Base-by-base conservation (phyloP, 2,329 filamentous ascomycete species). In the Diaporthe batatas region DNA sequence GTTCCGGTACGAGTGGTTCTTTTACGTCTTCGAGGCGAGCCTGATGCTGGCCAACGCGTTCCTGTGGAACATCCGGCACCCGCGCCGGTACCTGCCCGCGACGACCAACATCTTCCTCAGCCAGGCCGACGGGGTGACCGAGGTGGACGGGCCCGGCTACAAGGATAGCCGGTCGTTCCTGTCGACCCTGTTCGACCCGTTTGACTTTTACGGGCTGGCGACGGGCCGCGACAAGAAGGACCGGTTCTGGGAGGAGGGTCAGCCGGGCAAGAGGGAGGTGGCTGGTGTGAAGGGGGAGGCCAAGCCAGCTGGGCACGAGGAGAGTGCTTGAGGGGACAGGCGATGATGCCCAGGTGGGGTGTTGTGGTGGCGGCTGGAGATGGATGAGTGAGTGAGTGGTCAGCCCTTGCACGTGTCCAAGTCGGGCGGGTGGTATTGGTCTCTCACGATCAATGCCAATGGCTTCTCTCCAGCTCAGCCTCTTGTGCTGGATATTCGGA, bases 1-100 rank as follows among this genome's bases (percentile, higher is more conserved):
- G 6, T 23, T 84, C 16, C 78, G 83, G 12, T 83, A 84, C 69
- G 85, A 86, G 77, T 85, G 82, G 82, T 85, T 79, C 72, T 86
- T 86, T 73, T 86, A 81, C 72, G 79, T 85, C 49, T 86, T 86
- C 64, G 84, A 86, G 78, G 82, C 80, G 0, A 72, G 74, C 0
- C 76, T 84, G 14, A 85, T 86, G 83, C 72, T 85, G 1, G 10
- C 77, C 49, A 85, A 86, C 73, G 78, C 81, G 2, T 72, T 76
- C 3, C 71, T 86, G 29, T 82, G 83, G 77, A 86, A 85, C 65
- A 32, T 79, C 1, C 75, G 79, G 21, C 81, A 85, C 73, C 83
- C 84, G 2, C 80, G 83, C 11, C 77, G 79, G 2, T 84, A 78
- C 62, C 75, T 86, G 4, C 84, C 84, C 0, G 70, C 76, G 47